A percentile compares a stretch with the other conserved stretches of the same genome.
Evolutionary conservation across 2,329 filamentous ascomycete genomes (phyloP).

Genomic region (Penicillium expansum): DNA sequence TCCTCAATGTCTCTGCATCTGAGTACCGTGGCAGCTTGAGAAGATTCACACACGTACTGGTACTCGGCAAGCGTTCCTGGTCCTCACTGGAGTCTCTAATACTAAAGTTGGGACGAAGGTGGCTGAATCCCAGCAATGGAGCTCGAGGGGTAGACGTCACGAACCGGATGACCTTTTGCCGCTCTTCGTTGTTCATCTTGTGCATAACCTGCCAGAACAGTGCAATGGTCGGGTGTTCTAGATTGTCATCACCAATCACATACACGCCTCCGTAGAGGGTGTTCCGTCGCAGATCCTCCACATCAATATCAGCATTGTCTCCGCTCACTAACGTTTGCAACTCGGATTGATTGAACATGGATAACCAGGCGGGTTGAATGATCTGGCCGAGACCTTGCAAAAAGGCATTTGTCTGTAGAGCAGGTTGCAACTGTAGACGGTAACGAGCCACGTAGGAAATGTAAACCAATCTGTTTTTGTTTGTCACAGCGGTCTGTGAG

Average conservation of each 20-base stretch:
- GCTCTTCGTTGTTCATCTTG: conserved; percentile 69
- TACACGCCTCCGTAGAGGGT: conserved; percentile 88
- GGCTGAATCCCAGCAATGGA: conserved; percentile 82
- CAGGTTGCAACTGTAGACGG: conserved; percentile 76
- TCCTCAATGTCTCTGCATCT: conserved; percentile 62
- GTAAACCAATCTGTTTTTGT: conserved; percentile 90
- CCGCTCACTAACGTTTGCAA: conserved; percentile 91
- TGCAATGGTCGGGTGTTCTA: conserved; percentile 80
- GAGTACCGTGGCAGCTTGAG: conserved; percentile 85
- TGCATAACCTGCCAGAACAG: conserved; percentile 92
- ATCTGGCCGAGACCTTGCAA: conserved; percentile 81
- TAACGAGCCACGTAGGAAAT: conserved; percentile 89
- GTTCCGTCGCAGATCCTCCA: conserved; percentile 79
- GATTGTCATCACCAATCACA: conserved; percentile 78
- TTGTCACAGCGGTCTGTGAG: conserved; percentile 75
- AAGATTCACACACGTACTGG: conserved; percentile 93
- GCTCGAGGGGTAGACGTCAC: conserved; percentile 91
- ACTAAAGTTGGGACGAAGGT: conserved; percentile 80
- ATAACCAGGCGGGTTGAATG: conserved; percentile 88
- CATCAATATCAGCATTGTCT: conserved; percentile 78
- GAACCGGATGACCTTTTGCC: conserved; percentile 86
- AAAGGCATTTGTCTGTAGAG: conserved; percentile 81
- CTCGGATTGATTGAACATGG: conserved; percentile 97
- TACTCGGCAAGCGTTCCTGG: conserved; percentile 77
- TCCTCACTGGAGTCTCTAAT: conserved; percentile 81